These are phyloP conservation scores for Phycomyces nitens DNA, from an alignment of 192 early-diverging fungal genomes.

Conservation along the genomic window DNA sequence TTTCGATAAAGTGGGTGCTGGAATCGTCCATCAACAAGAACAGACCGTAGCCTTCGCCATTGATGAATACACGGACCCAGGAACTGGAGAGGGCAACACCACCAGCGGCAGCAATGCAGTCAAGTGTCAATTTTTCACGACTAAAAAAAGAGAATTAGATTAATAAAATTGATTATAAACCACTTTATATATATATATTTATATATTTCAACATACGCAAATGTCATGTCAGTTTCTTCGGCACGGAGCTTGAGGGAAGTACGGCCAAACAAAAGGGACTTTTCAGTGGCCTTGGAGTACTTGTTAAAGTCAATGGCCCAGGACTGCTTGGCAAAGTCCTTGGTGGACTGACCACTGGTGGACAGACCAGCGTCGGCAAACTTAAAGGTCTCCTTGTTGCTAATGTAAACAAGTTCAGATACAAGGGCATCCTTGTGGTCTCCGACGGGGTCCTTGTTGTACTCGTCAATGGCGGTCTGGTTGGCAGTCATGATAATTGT, in stretches of 20 bases:
- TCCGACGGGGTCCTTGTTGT: slow-evolving; percentile 23
- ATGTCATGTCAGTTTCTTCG: slow-evolving; percentile 41
- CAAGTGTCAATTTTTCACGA: slow-evolving; percentile 42
- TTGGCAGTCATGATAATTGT: slow-evolving; percentile 42
- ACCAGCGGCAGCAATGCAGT: slow-evolving; percentile 41
- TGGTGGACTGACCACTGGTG: slow-evolving; percentile 46
- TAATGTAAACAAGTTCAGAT: slow-evolving; percentile 36
- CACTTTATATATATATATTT: too few species aligned
- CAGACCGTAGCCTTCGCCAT: slow-evolving; percentile 41
- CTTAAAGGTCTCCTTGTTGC: slow-evolving; percentile 32
- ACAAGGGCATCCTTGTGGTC: slow-evolving; percentile 30
- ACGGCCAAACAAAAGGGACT: slow-evolving; percentile 28
- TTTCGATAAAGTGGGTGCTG: slow-evolving; percentile 22
- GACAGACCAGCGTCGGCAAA: slow-evolving; percentile 36
- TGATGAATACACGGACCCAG: slow-evolving; percentile 45
- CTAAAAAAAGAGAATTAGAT: slow-evolving; percentile 6
- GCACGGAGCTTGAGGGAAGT: slow-evolving; percentile 44
- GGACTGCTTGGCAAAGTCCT: slow-evolving; percentile 48
- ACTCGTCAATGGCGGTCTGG: slow-evolving; percentile 22
- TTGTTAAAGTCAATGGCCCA: slow-evolving; percentile 42
- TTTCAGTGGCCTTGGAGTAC: slow-evolving; percentile 29
- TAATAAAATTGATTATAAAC: too few species aligned
- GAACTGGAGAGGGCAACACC: slow-evolving; percentile 38
- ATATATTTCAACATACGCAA: slow-evolving; percentile 16
- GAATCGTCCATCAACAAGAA: slow-evolving; percentile 46